Evolutionary conservation across 441 rosid species (phyloP), one percentile per base, ranked within the genome.

Genomic region (Aleurites moluccanus): DNA sequence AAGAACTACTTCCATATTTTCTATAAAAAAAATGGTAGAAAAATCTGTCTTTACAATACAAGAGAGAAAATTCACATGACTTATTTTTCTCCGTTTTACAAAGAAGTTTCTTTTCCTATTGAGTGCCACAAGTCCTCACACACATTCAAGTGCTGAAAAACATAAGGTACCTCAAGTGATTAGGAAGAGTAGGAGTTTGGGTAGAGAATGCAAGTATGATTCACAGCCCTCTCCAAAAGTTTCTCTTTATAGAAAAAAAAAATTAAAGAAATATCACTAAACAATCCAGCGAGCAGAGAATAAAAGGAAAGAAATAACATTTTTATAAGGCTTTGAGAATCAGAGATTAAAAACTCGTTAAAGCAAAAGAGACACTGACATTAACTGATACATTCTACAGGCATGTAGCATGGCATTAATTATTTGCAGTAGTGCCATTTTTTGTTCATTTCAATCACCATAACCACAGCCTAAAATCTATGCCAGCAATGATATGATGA

Each of bases 361-460:
- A 21, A 20, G 11, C 30, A 23, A 10, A 21, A 1, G 3, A 21
- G 13, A 57, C 4, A 57, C 30, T 16, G n/a, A 57, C 1, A 23
- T 8, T 25, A 23, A 9, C 28, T 9, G 30, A 57, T 10, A 23
- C 13, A 28, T 35, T 63, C 67, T 33, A 63, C 0, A 9, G 33
- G 65, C 65, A 30, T 14, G 38, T 52, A 20, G 25, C 59, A 53
- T 53, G 55, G n/a, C 59, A 53, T 8, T 53, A 23, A 57, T 23
- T 57, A 53, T 20, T 30, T 52, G 72, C 61, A 27, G 59, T 18
- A 67, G 57, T 15, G 13, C 35, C 70, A 9, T 67, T 67, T n/a
- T 9, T 20, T 49, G 44, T 68, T 56, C 42, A 68, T 50, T 68
- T 16, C 15, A 16, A 45, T 30, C 38, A 67, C 25, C 25, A 59